A percentile compares a stretch with the other conserved stretches of the same genome.
phyloP scores from a whole-genome alignment of 2,329 filamentous ascomycete species.

The Fusarium oxysporum region DNA sequence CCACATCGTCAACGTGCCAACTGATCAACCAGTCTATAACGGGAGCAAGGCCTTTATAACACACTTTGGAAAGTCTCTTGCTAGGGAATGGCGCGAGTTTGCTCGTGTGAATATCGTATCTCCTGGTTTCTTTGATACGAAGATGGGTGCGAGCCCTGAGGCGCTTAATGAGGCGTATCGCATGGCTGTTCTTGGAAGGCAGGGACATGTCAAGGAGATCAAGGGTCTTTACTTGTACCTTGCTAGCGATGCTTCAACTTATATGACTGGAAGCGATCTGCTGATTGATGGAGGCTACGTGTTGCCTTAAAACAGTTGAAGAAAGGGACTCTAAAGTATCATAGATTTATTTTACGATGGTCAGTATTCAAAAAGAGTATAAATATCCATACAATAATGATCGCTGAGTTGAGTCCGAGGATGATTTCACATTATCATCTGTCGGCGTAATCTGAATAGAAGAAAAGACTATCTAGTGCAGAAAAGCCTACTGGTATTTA shows the following conservation, averaged over 20 bases:
- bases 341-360: not conserved
- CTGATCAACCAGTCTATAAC: slow-evolving; percentile 67
- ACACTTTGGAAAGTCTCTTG: slow-evolving; percentile 65
- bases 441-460: no score
- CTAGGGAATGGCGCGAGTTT: slow-evolving; percentile 67
- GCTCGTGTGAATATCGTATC: slow-evolving; percentile 66
- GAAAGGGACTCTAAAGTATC: not conserved
- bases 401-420: not conserved
- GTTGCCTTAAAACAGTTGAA: not conserved
- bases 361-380: not conserved
- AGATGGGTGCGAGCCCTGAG: slow-evolving; percentile 59
- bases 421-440: not conserved
- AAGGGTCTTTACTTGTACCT: slow-evolving; percentile 69
- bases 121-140: slow-evolving; percentile 62
- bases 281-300: slow-evolving; percentile 35
- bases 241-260: slow-evolving; percentile 58
- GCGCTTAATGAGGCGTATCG: slow-evolving; percentile 60
- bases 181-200: slow-evolving; percentile 65
- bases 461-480: not conserved
- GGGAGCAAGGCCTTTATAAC: slow-evolving; percentile 65
- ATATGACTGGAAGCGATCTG: slow-evolving; percentile 35
- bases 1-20: slow-evolving; percentile 62
- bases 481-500: not conserved
- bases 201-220: slow-evolving; percentile 73
- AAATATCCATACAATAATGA: no score